Base-by-base conservation (phyloP, 805 yeast genomes). In the Pichia heedii region DNA sequence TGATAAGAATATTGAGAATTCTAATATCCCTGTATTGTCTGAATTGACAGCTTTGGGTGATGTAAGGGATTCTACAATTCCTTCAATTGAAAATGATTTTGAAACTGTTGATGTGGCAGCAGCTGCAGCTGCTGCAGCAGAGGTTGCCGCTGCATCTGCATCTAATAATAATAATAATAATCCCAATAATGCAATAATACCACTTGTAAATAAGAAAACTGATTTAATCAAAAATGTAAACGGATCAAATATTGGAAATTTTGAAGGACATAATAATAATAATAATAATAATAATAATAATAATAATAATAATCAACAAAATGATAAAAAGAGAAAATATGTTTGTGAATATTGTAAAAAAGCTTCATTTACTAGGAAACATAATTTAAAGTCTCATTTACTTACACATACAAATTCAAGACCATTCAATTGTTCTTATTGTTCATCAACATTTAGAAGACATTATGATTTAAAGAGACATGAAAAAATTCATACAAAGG, bases 391-490 rank as follows among this genome's bases (percentile, higher is more conserved):
- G 43, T 74, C 84, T 5, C 93, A 83, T 57, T 69, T 78, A 49
- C 61, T 82, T 15, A 82, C 80, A 30, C 93, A 83, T 58, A 71
- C 85, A 15, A 68, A 72, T 40, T 71, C 69, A 48, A 79, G 76
- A 55, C 86, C 88, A 2, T 83, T 71, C 60, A 60, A 65, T 21
- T 84, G 95, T 59, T 49, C 71, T 12, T 69, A 71, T 24, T 84
- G 95, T 54, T 64, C 70, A 41, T 66, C 74, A 38, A 73, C 69
- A 50, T 84, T 85, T 59, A 70, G 93, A 47, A 68, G 94, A 38
- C 71, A 77, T 26, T 89, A 84, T 58, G 94, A 85, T 58, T 67
- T 85, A 54, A 82, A 78, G 54, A 70, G 95, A 42, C 95, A 84
- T 54, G 75, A 74, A 45, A 81, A 81, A 59, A 67, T 81, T 30